These are phyloP conservation scores for Scutellaria galericulata DNA, from an alignment of 257 asterid species.

Conservation along the genomic window DNA sequence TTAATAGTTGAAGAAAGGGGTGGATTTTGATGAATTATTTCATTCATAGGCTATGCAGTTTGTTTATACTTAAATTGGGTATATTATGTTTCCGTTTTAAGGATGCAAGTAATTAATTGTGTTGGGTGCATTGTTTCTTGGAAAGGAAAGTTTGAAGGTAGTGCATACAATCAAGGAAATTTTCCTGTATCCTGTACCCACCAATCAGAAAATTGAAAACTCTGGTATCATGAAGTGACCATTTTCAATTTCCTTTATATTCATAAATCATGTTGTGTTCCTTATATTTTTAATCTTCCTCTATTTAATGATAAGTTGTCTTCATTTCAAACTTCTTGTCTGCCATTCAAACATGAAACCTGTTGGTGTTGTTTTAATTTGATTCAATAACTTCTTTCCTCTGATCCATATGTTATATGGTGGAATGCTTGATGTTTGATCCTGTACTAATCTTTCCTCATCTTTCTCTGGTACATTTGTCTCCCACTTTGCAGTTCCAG, in stretches of 20 bases:
- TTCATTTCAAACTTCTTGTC: not conserved
- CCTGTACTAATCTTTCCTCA: conserved; percentile 40
- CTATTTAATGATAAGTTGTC: not conserved
- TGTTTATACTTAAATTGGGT: not conserved
- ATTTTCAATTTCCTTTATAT: not conserved
- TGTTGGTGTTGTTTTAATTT: conserved; percentile 3
- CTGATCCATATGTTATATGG: not conserved
- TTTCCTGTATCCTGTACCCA: not conserved
- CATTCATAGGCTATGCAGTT: too few relatives aligned
- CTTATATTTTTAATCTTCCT: too few relatives aligned
- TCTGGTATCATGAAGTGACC: not conserved
- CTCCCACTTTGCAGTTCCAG: conserved; percentile 71
- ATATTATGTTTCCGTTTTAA: not conserved
- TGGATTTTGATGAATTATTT: conserved; percentile 1
- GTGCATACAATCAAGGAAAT: not conserved
- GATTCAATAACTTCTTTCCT: not conserved
- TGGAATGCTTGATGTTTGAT: conserved; percentile 15
- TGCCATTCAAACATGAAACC: not conserved
- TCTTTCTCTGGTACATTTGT: conserved; percentile 41
- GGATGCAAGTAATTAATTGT: conserved; percentile 5
- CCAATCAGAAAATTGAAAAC: not conserved
- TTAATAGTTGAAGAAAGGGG: not conserved
- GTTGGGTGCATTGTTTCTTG: not conserved
- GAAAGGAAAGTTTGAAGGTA: not conserved
- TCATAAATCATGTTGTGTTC: not conserved